Base-by-base conservation (phyloP, 2,329 filamentous ascomycete genomes). In the Stemphylium vesicarium region DNA sequence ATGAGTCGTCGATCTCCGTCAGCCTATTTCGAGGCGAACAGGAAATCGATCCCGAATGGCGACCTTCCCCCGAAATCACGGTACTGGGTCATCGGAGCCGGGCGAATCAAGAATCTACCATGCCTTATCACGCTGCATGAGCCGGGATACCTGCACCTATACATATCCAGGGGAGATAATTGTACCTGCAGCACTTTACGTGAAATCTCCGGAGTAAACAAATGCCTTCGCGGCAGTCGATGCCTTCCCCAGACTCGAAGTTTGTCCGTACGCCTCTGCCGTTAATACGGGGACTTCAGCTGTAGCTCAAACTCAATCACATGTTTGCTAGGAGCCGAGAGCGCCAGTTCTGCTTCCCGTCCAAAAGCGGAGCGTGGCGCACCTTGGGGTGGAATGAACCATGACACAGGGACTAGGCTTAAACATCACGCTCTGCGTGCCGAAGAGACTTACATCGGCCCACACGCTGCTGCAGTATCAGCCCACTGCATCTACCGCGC, bases 291-390 rank as follows among this genome's bases (percentile, higher is more conserved):
- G 26, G 26, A 26, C 35, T 16, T 26, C 24, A 41, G 12, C 12
- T 40, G 40, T 53, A 42, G 50, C 36, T 38, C 32, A 46, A 54
- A 54, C 36, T 42, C 37, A 50, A 50, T 35, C 15, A 44, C n/a
- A 41, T 29, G 9, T 15, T 46, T 20, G 33, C 10, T 31, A 24
- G 18, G 33, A 40, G 22, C 43, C 44, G 26, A 40, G 39, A 15
- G 16, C 33, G 22, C 44, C 41, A 13, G 36, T 49, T 39, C 35
- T 49, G 22, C 24, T 33, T 40, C 26, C 29, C 51, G 39, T 33
- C 39, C 13, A 15, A 37, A 39, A 50, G 51, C 29, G 51, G 45
- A 13, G 26, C 24, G n/a, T 35, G 31, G 24, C 31, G 42, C 32
- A 26, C 20, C 32, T 40, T 40, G 18, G 36, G 8, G 33, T 35